Evolutionary conservation across 1,139 yeast species (phyloP).

Genomic region (Yamadazyma triangularis): DNA sequence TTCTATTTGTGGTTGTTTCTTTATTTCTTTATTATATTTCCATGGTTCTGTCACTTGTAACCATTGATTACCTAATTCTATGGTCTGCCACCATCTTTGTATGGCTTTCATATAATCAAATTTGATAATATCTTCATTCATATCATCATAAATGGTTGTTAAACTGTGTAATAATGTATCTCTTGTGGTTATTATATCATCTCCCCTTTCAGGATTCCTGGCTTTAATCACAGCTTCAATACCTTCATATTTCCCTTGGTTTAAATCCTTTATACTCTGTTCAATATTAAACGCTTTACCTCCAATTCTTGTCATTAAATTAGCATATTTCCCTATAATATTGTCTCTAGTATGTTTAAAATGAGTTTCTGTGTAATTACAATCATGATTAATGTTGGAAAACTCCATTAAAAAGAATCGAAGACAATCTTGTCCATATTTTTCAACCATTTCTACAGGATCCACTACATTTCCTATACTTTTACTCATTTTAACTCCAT

Average conservation of each 20-base stretch:
- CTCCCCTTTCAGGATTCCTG: constrained; percentile 11
- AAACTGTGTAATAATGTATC: constrained; percentile 17
- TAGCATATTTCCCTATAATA: constrained; percentile 79
- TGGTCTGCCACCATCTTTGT: constrained; percentile 55
- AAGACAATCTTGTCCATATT: constrained; percentile 69
- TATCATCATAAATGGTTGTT: constrained; percentile 17
- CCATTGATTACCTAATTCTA: constrained; percentile 60
- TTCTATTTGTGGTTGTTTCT: constrained; percentile 23
- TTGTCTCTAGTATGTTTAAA: constrained; percentile 56
- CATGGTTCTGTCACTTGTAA: constrained; percentile 63
- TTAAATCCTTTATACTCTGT: constrained; percentile 31
- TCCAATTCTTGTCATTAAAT: constrained; percentile 68
- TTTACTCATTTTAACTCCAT: constrained; percentile 91
- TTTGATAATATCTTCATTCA: constrained; percentile 38
- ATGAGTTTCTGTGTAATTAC: constrained; percentile 66
- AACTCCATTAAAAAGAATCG: constrained; percentile 75
- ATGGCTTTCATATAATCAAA: constrained; percentile 62
- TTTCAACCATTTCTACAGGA: constrained; percentile 58
- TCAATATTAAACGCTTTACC: constrained; percentile 62
- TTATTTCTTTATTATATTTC: constrained; percentile 28
- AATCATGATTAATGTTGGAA: constrained; percentile 71
- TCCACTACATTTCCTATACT: constrained; percentile 95
- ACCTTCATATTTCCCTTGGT: constrained; percentile 17
- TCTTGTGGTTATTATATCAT: constrained; percentile 14
- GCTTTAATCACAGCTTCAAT: constrained; percentile 20